A percentile compares a stretch with the other conserved stretches of the same genome.
Conservation (phyloP, 2,329 filamentous ascomycete species). For the Pseudogymnoascus sp. region DNA sequence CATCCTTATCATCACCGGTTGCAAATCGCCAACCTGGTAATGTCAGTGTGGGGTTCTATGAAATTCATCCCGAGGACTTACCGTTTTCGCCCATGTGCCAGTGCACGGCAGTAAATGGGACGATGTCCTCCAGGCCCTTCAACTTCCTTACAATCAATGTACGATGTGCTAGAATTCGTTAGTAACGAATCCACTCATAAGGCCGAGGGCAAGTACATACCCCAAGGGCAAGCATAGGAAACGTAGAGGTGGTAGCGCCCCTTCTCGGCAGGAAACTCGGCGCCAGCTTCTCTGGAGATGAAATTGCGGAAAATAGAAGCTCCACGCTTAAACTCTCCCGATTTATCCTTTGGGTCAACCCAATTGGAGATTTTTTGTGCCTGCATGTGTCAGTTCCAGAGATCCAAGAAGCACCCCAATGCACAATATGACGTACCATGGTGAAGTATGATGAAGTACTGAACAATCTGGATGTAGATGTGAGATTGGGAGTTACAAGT, state of each 20-base stretch:
- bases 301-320: constrained; percentile 68
- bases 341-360: constrained; percentile 68
- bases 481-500: not conserved
- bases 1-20: constrained; percentile 47
- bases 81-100: constrained; percentile 60
- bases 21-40: constrained; percentile 54
- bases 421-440: not conserved
- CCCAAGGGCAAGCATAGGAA: constrained; percentile 50
- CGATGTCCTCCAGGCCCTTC: constrained; percentile 83
- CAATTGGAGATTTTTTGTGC: constrained; percentile 66
- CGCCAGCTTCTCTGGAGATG: constrained; percentile 52
- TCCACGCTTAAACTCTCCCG: constrained; percentile 89
- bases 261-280: constrained; percentile 68
- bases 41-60: not conserved
- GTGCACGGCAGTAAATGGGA: constrained; percentile 40
- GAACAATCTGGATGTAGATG: constrained; percentile 52
- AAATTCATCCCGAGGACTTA: constrained; percentile 13
- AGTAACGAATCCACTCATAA: not conserved
- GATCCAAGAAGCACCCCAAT: not conserved
- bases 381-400: constrained; percentile 8
- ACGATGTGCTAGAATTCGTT: constrained; percentile 50
- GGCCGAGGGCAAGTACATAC: constrained; percentile 37
- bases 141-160: constrained; percentile 80
- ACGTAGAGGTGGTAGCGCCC: constrained; percentile 88
- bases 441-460: constrained; percentile 56